Percentiles rank a stretch among this genome's conserved stretches.
Evolutionary conservation across 2,329 filamentous ascomycete genomes (phyloP).

Genomic region (Cadophora sp.): DNA sequence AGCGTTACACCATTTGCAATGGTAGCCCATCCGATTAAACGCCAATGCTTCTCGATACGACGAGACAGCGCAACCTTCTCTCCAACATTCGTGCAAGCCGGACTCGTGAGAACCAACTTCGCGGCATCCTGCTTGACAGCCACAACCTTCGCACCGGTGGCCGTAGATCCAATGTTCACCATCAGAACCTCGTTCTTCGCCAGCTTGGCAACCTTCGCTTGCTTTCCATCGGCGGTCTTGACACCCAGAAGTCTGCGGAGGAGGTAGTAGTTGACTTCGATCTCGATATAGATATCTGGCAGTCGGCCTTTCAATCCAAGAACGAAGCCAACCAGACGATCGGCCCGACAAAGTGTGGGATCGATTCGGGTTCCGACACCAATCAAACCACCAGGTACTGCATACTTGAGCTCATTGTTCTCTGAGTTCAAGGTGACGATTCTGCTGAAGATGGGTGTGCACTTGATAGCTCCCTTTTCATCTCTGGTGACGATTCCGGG

Average conservation of each 20-base stretch:
- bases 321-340: constrained; percentile 98
- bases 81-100: constrained; percentile 94
- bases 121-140: constrained; percentile 98
- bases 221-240: constrained; percentile 97
- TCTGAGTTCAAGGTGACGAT: constrained; percentile 96
- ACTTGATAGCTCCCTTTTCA: constrained; percentile 91
- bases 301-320: constrained; percentile 92
- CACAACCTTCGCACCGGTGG: constrained; percentile 95
- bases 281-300: constrained; percentile 96
- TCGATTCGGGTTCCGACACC: constrained; percentile 98
- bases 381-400: constrained; percentile 95
- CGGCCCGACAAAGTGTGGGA: constrained; percentile 96
- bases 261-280: constrained; percentile 99
- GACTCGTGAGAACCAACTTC: constrained; percentile 90
- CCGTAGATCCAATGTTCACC: constrained; percentile 99
- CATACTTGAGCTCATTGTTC: constrained; percentile 98
- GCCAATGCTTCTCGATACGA: constrained; percentile 99
- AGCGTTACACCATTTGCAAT: constrained; percentile 45
- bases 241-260: constrained; percentile 94
- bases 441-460: constrained; percentile 95
- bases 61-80: constrained; percentile 97
- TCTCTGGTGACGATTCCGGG: constrained; percentile 98
- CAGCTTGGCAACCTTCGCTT: constrained; percentile 98
- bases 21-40: constrained; percentile 89
- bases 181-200: constrained; percentile 99